Evolutionary conservation across 164 flowering plant genomes (phyloP).

Genomic region (Chimonanthus salicifolius): DNA sequence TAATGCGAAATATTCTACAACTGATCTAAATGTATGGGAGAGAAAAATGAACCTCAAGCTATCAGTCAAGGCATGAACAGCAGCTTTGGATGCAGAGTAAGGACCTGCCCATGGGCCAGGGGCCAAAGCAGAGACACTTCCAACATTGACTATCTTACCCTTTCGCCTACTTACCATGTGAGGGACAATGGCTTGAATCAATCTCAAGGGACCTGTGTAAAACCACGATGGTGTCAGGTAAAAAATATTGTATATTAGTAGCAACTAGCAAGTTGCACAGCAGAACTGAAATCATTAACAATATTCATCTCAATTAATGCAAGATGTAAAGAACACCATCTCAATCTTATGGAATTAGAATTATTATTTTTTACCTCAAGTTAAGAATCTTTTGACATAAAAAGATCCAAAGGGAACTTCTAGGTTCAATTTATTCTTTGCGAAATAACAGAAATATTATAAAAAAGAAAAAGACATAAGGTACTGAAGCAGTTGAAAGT

Average conservation of each 20-base stretch:
- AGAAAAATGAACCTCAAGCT: conserved; percentile 52
- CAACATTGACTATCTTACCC: conserved; percentile 85
- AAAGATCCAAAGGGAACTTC: too few species aligned
- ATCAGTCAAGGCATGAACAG: conserved; percentile 72
- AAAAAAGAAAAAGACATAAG: too few species aligned
- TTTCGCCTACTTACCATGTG: conserved; percentile 76
- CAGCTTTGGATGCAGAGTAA: conserved; percentile 83
- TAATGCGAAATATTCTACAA: too few species aligned
- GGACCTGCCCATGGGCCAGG: conserved; percentile 89
- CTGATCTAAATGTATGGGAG: background rate
- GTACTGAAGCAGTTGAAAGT: too few species aligned
- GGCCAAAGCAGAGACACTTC: conserved; percentile 67
- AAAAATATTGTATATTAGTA: background rate
- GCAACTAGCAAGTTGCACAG: background rate
- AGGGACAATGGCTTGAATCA: conserved; percentile 86
- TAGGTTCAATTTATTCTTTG: too few species aligned
- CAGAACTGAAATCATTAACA: background rate
- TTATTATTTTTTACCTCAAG: too few species aligned
- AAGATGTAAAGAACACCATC: background rate
- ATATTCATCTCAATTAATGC: background rate
- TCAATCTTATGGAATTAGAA: too few species aligned
- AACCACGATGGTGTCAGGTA: background rate
- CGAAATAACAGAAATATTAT: too few species aligned
- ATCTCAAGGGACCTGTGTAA: conserved; percentile 61
- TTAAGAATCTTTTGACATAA: too few species aligned